Evolutionary conservation across 2,329 filamentous ascomycete genomes (phyloP), one percentile per base, ranked within the genome.

Genomic region (Ophiostoma tasmaniense): DNA sequence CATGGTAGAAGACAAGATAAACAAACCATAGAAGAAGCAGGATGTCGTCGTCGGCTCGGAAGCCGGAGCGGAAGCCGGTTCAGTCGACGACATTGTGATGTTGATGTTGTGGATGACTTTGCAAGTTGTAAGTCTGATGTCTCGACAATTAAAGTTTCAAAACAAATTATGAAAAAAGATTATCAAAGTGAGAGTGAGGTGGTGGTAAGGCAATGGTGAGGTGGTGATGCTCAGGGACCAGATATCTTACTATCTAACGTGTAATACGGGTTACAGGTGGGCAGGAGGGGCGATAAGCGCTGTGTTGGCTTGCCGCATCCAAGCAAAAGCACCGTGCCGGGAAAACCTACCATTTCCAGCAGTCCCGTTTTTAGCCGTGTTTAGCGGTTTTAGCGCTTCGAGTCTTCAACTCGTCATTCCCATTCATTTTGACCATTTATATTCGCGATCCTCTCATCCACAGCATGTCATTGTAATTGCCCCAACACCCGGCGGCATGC

Each of bases 21-120:
- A 69, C 77, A 71, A 73, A 85, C 85, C 85, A 69, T 88, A 87
- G 75, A 87, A 87, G 75, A 87, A 87, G 30, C 81, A 83, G 59
- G 77, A 68, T 0, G 70, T 65, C n/a, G 68, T 67, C 20, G 37
- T 66, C 35, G 67, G 39, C 67, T 66, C 65, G 7, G 55, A 35
- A 25, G 70, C 67, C 67, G 69, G 39, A 59, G 66, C 65, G 7
- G 55, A 35, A 25, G 70, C 67, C 67, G 69, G 39, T 59, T 66
- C 64, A 10, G 8, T 25, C 8, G 50, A 55, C 25, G 50, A 4
- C 50, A 55, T 55, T 6, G n/a, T 45, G 42, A 45, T 45, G 42
- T 39, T 14, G 37, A 5, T 25, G 20, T 25, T 55, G 50, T 13
- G n/a, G n/a, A 13, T 55, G 50, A 52, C 22, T 52, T 50, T 42